Conservation (phyloP, 192 early-diverging fungal genomes). For the Coemansia sp. region DNA sequence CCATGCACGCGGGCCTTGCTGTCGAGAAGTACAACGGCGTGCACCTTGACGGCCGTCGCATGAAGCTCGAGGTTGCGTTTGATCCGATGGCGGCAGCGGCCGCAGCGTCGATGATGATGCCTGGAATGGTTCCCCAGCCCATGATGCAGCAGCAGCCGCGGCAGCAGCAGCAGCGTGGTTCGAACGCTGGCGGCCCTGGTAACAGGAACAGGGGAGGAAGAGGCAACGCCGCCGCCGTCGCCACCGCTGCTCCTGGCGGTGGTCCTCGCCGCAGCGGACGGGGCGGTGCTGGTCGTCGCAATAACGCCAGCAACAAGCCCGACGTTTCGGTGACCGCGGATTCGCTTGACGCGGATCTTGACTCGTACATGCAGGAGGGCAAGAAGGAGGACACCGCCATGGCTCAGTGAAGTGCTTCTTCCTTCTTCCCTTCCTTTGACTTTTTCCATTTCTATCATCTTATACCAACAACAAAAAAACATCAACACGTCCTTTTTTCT, state of each 20-base stretch:
- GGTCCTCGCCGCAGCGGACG: slow-evolving; percentile 13
- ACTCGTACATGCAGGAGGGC: slow-evolving; percentile 50
- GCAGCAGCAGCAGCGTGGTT: slow-evolving; percentile 1
- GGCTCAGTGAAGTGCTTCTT: not conserved
- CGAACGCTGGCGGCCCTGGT: slow-evolving; percentile 7
- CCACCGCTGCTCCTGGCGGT: slow-evolving; percentile 7
- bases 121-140: slow-evolving; percentile 23
- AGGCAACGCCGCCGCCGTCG: not conserved
- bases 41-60: slow-evolving; percentile 41
- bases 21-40: slow-evolving; percentile 45
- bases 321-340: slow-evolving; percentile 25
- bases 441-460: not conserved
- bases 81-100: slow-evolving; percentile 29
- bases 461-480: not conserved
- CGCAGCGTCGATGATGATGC: slow-evolving; percentile 35
- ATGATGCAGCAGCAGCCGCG: slow-evolving; percentile 20
- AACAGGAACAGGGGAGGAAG: slow-evolving; percentile 10
- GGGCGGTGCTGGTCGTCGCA: slow-evolving; percentile 5
- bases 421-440: too few species aligned
- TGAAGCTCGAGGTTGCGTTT: slow-evolving; percentile 34
- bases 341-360: slow-evolving; percentile 48
- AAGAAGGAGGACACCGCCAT: slow-evolving; percentile 19
- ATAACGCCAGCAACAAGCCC: slow-evolving; percentile 13
- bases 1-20: slow-evolving; percentile 27
- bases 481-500: not conserved